A percentile compares a stretch with the other conserved stretches of the same genome.
These are phyloP conservation scores for Geosmithia putterillii DNA, from an alignment of 2,329 filamentous ascomycete genomes.

Conservation along the genomic window DNA sequence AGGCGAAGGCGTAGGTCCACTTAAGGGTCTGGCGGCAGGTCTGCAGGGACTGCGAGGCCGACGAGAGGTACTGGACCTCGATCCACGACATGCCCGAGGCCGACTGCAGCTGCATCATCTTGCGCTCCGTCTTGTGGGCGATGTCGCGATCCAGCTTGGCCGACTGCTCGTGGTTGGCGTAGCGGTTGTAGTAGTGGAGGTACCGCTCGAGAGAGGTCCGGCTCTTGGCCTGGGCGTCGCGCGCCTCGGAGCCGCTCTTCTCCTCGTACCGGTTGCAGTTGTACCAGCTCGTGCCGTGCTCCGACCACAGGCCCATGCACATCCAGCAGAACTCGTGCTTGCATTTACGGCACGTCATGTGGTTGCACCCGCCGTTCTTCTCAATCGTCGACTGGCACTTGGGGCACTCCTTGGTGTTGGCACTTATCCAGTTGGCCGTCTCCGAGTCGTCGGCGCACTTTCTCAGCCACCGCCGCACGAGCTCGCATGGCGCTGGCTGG, in stretches of 20 bases:
- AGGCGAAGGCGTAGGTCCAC: conserved; percentile 98
- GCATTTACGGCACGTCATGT: conserved; percentile 96
- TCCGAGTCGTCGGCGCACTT: conserved; percentile 98
- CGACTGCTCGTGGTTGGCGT: conserved; percentile 97
- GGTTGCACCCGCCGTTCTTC: conserved; percentile 96
- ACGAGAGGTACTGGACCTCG: conserved; percentile 92
- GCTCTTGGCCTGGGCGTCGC: conserved; percentile 85
- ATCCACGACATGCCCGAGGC: conserved; percentile 98
- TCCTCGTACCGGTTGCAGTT: conserved; percentile 98
- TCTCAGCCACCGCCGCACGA: conserved; percentile 94
- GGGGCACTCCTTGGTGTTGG: conserved; percentile 96
- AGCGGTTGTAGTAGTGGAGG: conserved; percentile 96
- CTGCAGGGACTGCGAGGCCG: conserved; percentile 85
- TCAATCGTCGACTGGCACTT: conserved; percentile 95
- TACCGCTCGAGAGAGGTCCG: conserved; percentile 90
- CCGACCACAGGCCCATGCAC: conserved; percentile 98
- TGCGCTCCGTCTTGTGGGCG: conserved; percentile 92
- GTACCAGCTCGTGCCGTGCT: conserved; percentile 98
- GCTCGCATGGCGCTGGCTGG: conserved; percentile 78
- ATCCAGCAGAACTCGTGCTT: conserved; percentile 99
- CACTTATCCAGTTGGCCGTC: conserved; percentile 98
- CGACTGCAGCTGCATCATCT: conserved; percentile 93
- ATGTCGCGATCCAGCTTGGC: conserved; percentile 95
- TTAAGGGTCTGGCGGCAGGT: conserved; percentile 97
- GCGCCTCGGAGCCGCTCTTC: conserved; percentile 81